phyloP scores from a whole-genome alignment of 805 yeast species.

The Schwanniomyces yamadae region DNA sequence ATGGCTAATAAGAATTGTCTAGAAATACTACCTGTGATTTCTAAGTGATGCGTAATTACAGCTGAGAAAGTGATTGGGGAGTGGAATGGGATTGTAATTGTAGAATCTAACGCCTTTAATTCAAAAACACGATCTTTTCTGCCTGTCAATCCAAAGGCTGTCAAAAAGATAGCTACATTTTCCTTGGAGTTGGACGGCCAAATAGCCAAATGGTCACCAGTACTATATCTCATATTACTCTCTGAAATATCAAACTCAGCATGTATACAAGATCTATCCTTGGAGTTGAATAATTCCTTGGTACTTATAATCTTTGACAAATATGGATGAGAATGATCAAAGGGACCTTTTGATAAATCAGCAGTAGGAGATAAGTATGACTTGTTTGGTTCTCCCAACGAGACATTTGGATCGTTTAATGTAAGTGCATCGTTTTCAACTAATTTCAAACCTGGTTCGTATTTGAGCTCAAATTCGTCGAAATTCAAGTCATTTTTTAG shows the following conservation, averaged over 20 bases:
- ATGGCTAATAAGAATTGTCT: constrained; percentile 77
- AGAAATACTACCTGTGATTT: constrained; percentile 89
- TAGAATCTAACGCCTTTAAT: constrained; percentile 68
- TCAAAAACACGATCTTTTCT: constrained; percentile 57
- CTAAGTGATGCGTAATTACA: constrained; percentile 80
- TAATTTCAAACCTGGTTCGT: constrained; percentile 65
- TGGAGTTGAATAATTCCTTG: constrained; percentile 67
- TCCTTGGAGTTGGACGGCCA: constrained; percentile 90
- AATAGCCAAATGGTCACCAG: constrained; percentile 94
- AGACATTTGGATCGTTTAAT: constrained; percentile 30
- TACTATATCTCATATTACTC: constrained; percentile 76
- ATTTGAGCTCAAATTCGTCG: constrained; percentile 76
- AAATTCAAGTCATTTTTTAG: constrained; percentile 63
- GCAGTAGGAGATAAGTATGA: constrained; percentile 31
- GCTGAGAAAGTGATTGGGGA: constrained; percentile 88
- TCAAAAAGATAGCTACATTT: constrained; percentile 63
- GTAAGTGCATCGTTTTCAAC: constrained; percentile 33
- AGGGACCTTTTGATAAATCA: constrained; percentile 64
- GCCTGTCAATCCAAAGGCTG: constrained; percentile 57
- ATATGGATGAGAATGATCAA: constrained; percentile 77
- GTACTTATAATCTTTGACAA: constrained; percentile 63
- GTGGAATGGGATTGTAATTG: constrained; percentile 63
- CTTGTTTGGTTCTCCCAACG: constrained; percentile 79
- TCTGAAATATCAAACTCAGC: constrained; percentile 80
- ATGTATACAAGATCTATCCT: constrained; percentile 79